Evolutionary conservation across 139 green algal genomes (phyloP), one percentile per base, ranked within the genome.

Genomic region (Chlorella sorokiniana): DNA sequence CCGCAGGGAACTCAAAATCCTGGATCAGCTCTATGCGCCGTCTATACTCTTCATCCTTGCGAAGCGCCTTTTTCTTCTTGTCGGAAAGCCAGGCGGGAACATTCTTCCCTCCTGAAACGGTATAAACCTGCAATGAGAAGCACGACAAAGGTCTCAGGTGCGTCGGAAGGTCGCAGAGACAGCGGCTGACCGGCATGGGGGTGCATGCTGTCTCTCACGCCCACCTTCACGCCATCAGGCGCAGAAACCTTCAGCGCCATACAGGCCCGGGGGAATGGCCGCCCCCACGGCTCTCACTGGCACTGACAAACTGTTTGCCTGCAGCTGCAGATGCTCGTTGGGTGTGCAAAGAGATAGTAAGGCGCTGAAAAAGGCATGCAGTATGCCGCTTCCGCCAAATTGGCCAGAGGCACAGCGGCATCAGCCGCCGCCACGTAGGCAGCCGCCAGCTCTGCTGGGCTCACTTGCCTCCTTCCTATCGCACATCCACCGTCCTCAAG

Each of bases 221-320:
- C 18, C 61, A 98, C 95, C 87, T 98, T 98, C 54, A 99, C 95
- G 51, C 96, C 96, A 87, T 98, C 97, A 0, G 94, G 82, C 5
- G 94, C 92, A 11, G 87, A 90, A 7, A 98, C 88, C 83, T 94
- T 96, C 16, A 98, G 79, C 10, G 90, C 83, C 90, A 95, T 96
- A n/a, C 22, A 29, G 52, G 18, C 64, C 4, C 33, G 6, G 1
- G 31, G 62, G 16, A 11, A 16, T 59, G 62, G 31, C 31, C 11
- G 31, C 31, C 62, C 27, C 31, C 62, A 29, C 31, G 9, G 29
- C 62, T 2, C 1, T 2, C 62, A n/a, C 2, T n/a, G 62, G 29
- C 31, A 33, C 31, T 5, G 31, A n/a, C 31, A 11, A 16, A 69
- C 62, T 42, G 62, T 33, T 38, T n/a, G 31, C 62, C 31, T 59